Conservation (phyloP, 2,329 filamentous ascomycete genomes). For the Myriosclerotinia curreyana region DNA sequence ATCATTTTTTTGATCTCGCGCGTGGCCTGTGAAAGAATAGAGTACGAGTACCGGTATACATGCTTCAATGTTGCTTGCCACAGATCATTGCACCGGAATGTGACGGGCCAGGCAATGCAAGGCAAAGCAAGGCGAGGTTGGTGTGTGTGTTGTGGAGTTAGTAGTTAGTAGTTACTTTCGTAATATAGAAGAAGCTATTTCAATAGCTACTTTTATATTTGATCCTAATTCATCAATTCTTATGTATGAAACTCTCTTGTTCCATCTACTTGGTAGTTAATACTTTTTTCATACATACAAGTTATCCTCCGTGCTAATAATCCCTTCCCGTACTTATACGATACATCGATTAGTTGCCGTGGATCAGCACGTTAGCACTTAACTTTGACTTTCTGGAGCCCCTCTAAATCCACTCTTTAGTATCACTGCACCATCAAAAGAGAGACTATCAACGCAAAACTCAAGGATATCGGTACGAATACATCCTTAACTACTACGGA, state of each 20-base stretch:
- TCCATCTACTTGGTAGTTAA: conserved; percentile 3
- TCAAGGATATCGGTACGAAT: not conserved
- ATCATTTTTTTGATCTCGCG: not conserved
- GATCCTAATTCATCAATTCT: not conserved
- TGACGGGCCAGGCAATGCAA: not conserved
- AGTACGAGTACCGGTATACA: not conserved
- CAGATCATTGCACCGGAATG: not conserved
- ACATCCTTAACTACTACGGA: too few relatives aligned
- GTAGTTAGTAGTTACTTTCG: too few relatives aligned
- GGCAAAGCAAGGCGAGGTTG: too few relatives aligned
- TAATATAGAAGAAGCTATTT: too few relatives aligned
- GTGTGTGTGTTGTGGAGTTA: conserved; percentile 5
- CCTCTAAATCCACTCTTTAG: conserved; percentile 14
- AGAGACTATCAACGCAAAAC: not conserved
- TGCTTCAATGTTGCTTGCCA: not conserved
- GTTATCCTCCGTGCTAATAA: conserved; percentile 6
- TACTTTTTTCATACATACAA: conserved; percentile 10
- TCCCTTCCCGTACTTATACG: conserved; percentile 1
- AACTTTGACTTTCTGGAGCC: conserved; percentile 8
- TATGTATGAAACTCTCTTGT: conserved; percentile 14
- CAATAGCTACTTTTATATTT: too few relatives aligned
- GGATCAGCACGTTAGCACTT: conserved; percentile 1
- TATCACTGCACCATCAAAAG: conserved; percentile 12
- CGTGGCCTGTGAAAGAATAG: not conserved
- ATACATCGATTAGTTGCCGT: conserved; percentile 16